Conservation (phyloP, 179 eudicot species). For the Spergularia azorica region DNA sequence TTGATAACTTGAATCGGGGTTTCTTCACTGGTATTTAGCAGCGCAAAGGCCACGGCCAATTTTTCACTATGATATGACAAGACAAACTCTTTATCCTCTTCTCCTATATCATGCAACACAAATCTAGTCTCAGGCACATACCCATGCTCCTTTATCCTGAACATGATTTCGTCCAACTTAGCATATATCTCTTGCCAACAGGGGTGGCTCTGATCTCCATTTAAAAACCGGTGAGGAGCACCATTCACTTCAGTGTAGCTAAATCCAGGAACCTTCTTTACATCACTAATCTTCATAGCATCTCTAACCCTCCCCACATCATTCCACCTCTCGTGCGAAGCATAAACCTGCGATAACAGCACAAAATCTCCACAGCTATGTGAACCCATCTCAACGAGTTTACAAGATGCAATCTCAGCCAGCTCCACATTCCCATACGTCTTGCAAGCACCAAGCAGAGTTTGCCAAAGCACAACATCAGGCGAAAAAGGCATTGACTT, state of each 20-base stretch:
- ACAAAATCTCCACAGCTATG: constrained; percentile 72
- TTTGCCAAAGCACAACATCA: constrained; percentile 80
- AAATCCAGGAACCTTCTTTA: constrained; percentile 81
- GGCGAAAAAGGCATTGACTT: constrained; percentile 65
- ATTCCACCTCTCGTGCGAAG: constrained; percentile 64
- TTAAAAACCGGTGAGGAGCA: constrained; percentile 54
- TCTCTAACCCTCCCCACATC: constrained; percentile 77
- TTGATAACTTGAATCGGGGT: constrained; percentile 66
- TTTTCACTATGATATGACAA: constrained; percentile 79
- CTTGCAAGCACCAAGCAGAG: constrained; percentile 79
- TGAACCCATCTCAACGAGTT: constrained; percentile 80
- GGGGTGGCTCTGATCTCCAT: constrained; percentile 65
- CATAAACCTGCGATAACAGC: constrained; percentile 72
- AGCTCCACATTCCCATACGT: constrained; percentile 63
- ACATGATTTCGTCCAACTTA: constrained; percentile 67
- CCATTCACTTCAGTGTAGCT: constrained; percentile 75
- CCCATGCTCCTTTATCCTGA: constrained; percentile 58
- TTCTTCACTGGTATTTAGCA: constrained; percentile 50
- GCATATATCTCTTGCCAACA: constrained; percentile 56
- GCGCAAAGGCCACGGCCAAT: constrained; percentile 79
- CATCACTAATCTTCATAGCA: constrained; percentile 57
- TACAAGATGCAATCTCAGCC: constrained; percentile 73
- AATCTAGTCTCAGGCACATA: constrained; percentile 65
- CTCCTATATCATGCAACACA: constrained; percentile 86
- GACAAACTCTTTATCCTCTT: constrained; percentile 78